Conservation (phyloP, 345 rosid species). For the Arabidopsis thaliana region DNA sequence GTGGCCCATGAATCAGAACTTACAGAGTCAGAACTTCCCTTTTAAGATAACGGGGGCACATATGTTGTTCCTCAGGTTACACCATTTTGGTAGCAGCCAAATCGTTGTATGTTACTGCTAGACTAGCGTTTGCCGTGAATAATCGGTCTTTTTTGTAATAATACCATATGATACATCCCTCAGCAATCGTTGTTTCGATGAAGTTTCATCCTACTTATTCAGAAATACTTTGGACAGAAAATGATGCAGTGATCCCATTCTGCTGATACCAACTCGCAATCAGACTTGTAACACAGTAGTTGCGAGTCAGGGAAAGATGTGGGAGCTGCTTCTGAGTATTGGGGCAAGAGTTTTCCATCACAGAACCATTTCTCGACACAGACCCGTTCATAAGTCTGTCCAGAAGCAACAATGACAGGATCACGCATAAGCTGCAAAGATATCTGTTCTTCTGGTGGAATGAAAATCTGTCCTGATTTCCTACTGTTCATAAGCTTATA, state of each 20-base stretch:
- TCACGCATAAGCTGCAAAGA: constrained; percentile 95
- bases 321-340: constrained; percentile 84
- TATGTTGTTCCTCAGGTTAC: constrained; percentile 2
- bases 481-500: constrained; percentile 54
- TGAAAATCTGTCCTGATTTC: constrained; percentile 69
- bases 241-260: constrained; percentile 47
- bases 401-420: constrained; percentile 92
- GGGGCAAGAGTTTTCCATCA: constrained; percentile 85
- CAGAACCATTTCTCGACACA: constrained; percentile 93
- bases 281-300: constrained; percentile 92
- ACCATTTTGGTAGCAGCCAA: constrained; percentile 26
- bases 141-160: background rate
- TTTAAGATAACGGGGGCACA: background rate
- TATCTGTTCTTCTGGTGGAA: constrained; percentile 93
- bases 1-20: constrained; percentile 5
- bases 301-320: constrained; percentile 84
- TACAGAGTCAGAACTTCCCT: background rate
- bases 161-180: background rate
- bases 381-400: constrained; percentile 86
- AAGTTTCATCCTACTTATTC: background rate
- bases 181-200: background rate
- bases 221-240: background rate
- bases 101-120: background rate
- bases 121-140: constrained; percentile 7
- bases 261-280: constrained; percentile 90